A percentile compares a stretch with the other conserved stretches of the same genome.
Conservation (phyloP, 257 asterid species). For the Capsicum chinense region DNA sequence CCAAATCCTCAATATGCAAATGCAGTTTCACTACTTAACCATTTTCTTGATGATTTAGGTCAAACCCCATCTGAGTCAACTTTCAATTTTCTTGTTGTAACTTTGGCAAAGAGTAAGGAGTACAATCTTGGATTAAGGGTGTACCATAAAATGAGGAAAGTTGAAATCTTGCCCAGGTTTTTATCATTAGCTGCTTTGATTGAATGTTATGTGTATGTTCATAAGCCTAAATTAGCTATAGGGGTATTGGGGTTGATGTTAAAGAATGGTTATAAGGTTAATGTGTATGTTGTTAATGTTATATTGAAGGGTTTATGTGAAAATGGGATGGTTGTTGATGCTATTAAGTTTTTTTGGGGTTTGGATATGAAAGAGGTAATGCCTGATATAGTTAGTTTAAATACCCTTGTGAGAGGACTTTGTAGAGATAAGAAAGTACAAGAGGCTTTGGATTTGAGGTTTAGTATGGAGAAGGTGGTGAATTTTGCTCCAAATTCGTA, state of each 20-base stretch:
- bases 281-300: conserved; percentile 53
- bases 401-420: conserved; percentile 65
- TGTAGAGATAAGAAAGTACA: conserved; percentile 56
- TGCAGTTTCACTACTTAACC: conserved; percentile 47
- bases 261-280: conserved; percentile 55
- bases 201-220: conserved; percentile 55
- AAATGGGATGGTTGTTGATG: conserved; percentile 51
- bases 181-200: conserved; percentile 56
- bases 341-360: conserved; percentile 49
- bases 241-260: conserved; percentile 57
- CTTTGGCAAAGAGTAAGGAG: conserved; percentile 61
- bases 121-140: conserved; percentile 47
- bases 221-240: conserved; percentile 48
- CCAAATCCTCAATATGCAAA: conserved; percentile 43
- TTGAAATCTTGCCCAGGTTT: conserved; percentile 46
- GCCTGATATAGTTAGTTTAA: conserved; percentile 59
- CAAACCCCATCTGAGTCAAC: conserved; percentile 47
- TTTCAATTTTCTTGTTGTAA: conserved; percentile 52
- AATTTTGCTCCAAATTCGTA: conserved; percentile 45
- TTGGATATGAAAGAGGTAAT: conserved; percentile 45
- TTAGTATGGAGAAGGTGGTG: conserved; percentile 57
- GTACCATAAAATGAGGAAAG: conserved; percentile 47
- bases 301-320: conserved; percentile 61
- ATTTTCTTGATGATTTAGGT: conserved; percentile 45
- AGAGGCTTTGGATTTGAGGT: conserved; percentile 56